Percentiles rank a stretch among this genome's conserved stretches.
These are phyloP conservation scores for Lactarius tabidus DNA, from an alignment of 768 basidiomycete species.

Conservation along the genomic window DNA sequence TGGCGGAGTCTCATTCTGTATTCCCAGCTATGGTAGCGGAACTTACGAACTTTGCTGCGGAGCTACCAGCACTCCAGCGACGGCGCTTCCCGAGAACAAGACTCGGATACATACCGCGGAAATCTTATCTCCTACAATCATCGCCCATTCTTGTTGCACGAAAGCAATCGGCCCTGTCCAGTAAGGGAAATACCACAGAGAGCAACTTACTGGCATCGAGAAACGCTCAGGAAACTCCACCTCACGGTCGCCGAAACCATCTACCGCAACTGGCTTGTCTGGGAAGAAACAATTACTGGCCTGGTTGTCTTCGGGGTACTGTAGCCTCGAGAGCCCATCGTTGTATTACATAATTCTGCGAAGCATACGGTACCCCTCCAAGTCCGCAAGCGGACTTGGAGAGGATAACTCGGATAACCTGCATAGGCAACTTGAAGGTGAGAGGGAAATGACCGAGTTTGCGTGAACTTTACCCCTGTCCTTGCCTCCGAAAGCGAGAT, in stretches of 20 bases:
- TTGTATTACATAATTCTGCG: neutral
- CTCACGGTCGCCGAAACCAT: neutral
- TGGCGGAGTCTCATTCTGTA: no score
- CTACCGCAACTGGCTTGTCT: neutral
- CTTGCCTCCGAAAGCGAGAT: neutral
- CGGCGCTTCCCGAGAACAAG: neutral
- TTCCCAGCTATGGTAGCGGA: neutral
- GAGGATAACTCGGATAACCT: neutral
- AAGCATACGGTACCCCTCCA: neutral
- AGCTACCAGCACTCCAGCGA: neutral
- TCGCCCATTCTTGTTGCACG: neutral
- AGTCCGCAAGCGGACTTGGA: neutral
- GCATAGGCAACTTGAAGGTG: neutral
- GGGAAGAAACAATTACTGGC: no score
- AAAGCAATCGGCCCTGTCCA: neutral
- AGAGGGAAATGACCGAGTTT: neutral
- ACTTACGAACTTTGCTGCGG: neutral
- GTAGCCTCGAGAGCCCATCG: no score
- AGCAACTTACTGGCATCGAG: neutral
- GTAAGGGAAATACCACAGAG: neutral
- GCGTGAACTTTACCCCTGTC: neutral
- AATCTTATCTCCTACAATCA: neutral
- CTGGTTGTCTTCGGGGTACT: no score
- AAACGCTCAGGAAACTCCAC: neutral
- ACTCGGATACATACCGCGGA: neutral